Percentiles rank a stretch among this genome's conserved stretches.
Evolutionary conservation across 345 rosid species (phyloP).

Genomic region (Lepidium didymum): DNA sequence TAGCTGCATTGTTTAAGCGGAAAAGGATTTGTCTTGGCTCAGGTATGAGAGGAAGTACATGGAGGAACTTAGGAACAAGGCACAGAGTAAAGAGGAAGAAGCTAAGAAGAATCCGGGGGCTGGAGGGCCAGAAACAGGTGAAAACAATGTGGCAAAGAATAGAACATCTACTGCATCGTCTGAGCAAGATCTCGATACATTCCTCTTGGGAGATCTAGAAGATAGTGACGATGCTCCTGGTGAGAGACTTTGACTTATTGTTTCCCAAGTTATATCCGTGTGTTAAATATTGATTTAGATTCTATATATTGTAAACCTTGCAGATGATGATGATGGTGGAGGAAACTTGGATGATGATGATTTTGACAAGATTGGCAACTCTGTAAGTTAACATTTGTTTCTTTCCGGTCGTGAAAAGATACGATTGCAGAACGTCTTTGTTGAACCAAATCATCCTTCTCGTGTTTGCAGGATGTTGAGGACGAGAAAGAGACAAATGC

Average conservation of each 20-base stretch:
- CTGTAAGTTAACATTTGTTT: slow-evolving; percentile 44
- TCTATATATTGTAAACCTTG: slow-evolving; percentile 6
- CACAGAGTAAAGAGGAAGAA: slow-evolving; percentile 50
- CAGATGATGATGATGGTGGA: slow-evolving; percentile 62
- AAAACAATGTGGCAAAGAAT: slow-evolving; percentile 35
- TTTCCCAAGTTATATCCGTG: not conserved
- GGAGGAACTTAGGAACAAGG: slow-evolving; percentile 69
- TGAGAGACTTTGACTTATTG: slow-evolving; percentile 23
- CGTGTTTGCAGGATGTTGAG: slow-evolving; percentile 52
- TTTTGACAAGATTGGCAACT: slow-evolving; percentile 82
- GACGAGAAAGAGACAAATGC: slow-evolving; percentile 39
- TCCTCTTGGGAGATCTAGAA: slow-evolving; percentile 86
- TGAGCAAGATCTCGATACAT: slow-evolving; percentile 85
- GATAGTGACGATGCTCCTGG: slow-evolving; percentile 82
- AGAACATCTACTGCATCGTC: slow-evolving; percentile 48
- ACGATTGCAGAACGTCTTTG: not conserved
- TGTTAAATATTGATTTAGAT: not conserved
- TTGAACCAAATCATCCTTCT: not conserved
- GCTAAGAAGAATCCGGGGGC: slow-evolving; percentile 35
- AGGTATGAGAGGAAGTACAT: slow-evolving; percentile 65
- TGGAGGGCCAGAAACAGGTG: slow-evolving; percentile 34
- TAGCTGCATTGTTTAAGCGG: not conserved
- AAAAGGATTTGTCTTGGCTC: slow-evolving; percentile 7
- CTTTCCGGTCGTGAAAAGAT: not conserved
- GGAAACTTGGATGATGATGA: slow-evolving; percentile 81